A percentile compares a stretch with the other conserved stretches of the same genome.
Conservation (phyloP, 176 grass and related monocot genomes). For the Areca catechu region DNA sequence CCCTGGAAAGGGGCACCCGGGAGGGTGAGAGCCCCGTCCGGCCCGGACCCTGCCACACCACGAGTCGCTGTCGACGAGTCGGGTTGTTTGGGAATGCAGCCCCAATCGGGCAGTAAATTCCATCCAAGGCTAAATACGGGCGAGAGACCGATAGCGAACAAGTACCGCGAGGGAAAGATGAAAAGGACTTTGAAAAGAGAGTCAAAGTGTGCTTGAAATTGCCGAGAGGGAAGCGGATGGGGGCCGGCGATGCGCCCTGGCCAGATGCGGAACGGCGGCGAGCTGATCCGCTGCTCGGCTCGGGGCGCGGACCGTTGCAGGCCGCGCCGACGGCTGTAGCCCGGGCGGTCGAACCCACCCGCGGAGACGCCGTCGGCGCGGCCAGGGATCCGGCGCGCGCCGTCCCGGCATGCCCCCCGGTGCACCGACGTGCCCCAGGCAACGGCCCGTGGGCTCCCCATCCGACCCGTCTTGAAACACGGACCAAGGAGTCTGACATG, state of each 20-base stretch:
- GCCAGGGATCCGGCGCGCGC: no score
- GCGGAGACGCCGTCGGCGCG: no score
- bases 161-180: conserved; percentile 38
- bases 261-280: no score
- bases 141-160: conserved; percentile 23
- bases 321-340: no score
- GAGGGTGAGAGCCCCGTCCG: conserved; percentile 12
- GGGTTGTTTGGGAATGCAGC: no score
- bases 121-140: no score
- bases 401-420: no score
- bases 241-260: conserved; percentile 42
- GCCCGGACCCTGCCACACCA: conserved; percentile 10
- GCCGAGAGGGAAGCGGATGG: conserved; percentile 71
- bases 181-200: conserved; percentile 86
- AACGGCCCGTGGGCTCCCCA: conserved; percentile 33
- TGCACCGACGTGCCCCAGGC: no score
- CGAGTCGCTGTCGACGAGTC: conserved; percentile 3
- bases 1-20: background rate
- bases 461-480: conserved; percentile 28
- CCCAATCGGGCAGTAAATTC: no score
- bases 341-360: no score
- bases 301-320: no score
- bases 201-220: conserved; percentile 86
- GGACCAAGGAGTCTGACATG: conserved; percentile 32
- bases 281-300: no score